Percentiles rank a stretch among this genome's conserved stretches.
phyloP scores from a whole-genome alignment of 1,284 basidiomycete species.

The Ustilago tritici region DNA sequence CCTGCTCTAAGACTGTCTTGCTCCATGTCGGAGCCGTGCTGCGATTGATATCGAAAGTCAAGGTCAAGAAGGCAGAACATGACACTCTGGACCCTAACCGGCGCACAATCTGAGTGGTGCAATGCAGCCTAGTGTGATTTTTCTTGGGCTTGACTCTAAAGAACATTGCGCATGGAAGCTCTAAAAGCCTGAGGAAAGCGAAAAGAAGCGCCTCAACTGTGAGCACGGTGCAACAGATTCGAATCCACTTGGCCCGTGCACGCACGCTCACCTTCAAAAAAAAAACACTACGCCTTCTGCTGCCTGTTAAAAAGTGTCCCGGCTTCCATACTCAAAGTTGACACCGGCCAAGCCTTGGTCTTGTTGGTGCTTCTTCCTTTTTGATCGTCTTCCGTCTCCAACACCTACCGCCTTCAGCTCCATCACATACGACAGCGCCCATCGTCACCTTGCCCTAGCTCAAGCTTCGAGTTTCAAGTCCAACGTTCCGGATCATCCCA shows the following conservation, averaged over 20 bases:
- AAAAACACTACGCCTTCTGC: no score
- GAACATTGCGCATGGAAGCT: conserved; percentile 8
- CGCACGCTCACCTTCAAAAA: no score
- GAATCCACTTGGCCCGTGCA: background rate
- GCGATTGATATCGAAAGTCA: background rate
- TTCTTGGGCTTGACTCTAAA: background rate
- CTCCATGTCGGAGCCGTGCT: no score
- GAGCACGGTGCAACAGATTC: conserved; percentile 5
- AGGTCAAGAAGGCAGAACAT: background rate
- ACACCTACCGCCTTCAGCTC: background rate
- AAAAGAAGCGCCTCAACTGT: no score
- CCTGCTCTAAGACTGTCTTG: no score
- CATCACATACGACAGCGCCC: background rate
- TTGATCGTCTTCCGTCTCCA: background rate
- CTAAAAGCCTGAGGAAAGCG: background rate
- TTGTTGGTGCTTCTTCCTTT: background rate
- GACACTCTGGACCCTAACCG: conserved; percentile 6
- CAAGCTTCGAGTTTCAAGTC: no score
- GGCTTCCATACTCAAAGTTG: no score
- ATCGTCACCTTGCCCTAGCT: no score
- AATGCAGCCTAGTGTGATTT: background rate
- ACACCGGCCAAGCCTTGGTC: background rate
- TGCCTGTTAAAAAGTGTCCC: background rate
- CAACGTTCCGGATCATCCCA: no score
- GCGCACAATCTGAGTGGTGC: background rate